These are phyloP conservation scores for Triticum timopheevii DNA, from an alignment of 176 grass and related monocot species.

Conservation along the genomic window DNA sequence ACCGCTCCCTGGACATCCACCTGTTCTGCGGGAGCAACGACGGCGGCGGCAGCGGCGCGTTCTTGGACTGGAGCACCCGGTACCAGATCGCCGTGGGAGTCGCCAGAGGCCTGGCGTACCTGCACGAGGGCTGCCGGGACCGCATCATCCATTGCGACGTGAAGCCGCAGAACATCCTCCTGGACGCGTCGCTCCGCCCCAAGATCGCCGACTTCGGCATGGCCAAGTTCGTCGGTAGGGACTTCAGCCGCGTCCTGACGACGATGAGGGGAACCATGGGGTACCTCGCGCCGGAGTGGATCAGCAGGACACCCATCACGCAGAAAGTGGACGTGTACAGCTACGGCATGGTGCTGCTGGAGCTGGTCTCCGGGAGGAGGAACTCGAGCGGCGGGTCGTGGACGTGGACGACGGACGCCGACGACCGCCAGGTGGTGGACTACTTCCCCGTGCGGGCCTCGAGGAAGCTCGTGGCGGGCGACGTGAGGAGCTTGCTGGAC, in stretches of 20 bases:
- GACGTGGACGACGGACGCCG: background rate
- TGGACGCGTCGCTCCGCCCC: slow-evolving; percentile 34
- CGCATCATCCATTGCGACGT: slow-evolving; percentile 58
- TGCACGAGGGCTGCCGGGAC: slow-evolving; percentile 50
- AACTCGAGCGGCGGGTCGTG: slow-evolving; percentile 4
- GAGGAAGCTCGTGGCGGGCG: slow-evolving; percentile 25
- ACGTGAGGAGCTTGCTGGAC: slow-evolving; percentile 38
- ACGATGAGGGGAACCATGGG: slow-evolving; percentile 52
- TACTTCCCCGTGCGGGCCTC: slow-evolving; percentile 31
- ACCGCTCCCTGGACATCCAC: slow-evolving; percentile 47
- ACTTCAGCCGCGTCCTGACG: slow-evolving; percentile 44
- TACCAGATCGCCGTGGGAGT: slow-evolving; percentile 33
- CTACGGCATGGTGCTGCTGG: slow-evolving; percentile 56
- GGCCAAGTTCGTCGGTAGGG: slow-evolving; percentile 46
- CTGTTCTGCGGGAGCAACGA: slow-evolving; percentile 3
- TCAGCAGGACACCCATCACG: slow-evolving; percentile 21
- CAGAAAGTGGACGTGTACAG: slow-evolving; percentile 53
- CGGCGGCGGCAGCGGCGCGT: background rate
- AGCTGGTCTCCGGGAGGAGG: slow-evolving; percentile 36
- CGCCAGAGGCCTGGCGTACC: slow-evolving; percentile 39
- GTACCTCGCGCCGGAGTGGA: slow-evolving; percentile 59
- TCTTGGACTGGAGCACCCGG: slow-evolving; percentile 36
- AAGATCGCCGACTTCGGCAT: slow-evolving; percentile 73
- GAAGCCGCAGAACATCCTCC: slow-evolving; percentile 59
- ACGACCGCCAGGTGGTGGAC: background rate